Conservation (phyloP, 805 yeast species). For the Ogataea pignaliae region DNA sequence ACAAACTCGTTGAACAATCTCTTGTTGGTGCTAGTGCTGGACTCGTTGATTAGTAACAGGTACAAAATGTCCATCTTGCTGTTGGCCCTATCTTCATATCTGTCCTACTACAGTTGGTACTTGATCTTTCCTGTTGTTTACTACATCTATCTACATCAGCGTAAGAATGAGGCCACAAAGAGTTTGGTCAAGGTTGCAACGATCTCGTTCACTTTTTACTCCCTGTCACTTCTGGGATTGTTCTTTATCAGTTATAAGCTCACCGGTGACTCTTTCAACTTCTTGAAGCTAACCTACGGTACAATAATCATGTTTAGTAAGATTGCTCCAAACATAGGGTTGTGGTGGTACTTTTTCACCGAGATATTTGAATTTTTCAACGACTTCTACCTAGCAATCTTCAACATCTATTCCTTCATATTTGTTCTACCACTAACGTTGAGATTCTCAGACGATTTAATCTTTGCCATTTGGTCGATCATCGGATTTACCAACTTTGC, state of each 20-base stretch:
- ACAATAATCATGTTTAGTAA: constrained; percentile 57
- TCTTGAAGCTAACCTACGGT: constrained; percentile 54
- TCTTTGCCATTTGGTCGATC: constrained; percentile 38
- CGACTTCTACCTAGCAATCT: constrained; percentile 76
- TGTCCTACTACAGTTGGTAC: constrained; percentile 59
- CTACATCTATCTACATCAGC: constrained; percentile 11
- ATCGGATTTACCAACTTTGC: constrained; percentile 48
- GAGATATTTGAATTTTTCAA: constrained; percentile 91
- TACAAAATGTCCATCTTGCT: constrained; percentile 42
- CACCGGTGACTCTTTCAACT: constrained; percentile 36
- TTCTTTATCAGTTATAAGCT: constrained; percentile 36
- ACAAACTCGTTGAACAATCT: constrained; percentile 58
- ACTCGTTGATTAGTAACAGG: constrained; percentile 39
- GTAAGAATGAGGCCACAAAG: neutral
- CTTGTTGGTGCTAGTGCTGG: constrained; percentile 44
- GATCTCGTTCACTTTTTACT: constrained; percentile 27
- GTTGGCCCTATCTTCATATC: constrained; percentile 59
- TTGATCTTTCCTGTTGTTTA: constrained; percentile 55
- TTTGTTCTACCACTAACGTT: constrained; percentile 72
- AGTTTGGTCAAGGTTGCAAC: constrained; percentile 9
- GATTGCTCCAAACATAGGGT: constrained; percentile 83
- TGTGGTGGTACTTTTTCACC: constrained; percentile 98
- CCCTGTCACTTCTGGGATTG: constrained; percentile 25
- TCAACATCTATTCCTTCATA: constrained; percentile 66
- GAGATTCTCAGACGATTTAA: constrained; percentile 43